A percentile compares a stretch with the other conserved stretches of the same genome.
Conservation (phyloP, 345 rosid genomes). For the Eucalyptus marginata region DNA sequence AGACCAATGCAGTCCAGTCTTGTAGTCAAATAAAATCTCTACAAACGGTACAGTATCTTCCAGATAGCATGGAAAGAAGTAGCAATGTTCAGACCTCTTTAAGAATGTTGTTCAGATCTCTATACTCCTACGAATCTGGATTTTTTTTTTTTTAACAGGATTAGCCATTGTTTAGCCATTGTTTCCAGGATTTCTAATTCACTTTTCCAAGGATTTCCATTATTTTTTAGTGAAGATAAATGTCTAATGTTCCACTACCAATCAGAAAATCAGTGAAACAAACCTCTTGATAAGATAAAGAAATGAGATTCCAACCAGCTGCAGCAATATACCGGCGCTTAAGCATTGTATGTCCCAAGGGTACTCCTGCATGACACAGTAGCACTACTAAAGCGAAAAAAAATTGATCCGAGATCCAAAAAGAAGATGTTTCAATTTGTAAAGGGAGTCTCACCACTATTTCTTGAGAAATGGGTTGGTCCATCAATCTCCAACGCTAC, state of each 20-base stretch:
- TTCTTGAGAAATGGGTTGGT: conserved; percentile 91
- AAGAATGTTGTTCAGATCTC: background rate
- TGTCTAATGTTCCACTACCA: background rate
- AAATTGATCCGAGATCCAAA: background rate
- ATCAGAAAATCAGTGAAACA: background rate
- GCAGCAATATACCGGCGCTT: conserved; percentile 66
- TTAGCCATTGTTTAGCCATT: too few relatives aligned
- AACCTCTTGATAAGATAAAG: conserved; percentile 76
- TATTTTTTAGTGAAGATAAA: background rate
- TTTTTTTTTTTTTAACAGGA: background rate
- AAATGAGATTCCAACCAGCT: conserved; percentile 82
- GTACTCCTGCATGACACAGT: conserved; percentile 40
- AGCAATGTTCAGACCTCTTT: background rate
- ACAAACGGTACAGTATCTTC: background rate
- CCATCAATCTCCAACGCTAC: conserved; percentile 92
- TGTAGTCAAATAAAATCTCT: background rate
- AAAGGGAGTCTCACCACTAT: conserved; percentile 36
- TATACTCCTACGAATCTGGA: background rate
- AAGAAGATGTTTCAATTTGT: background rate
- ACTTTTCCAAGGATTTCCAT: background rate
- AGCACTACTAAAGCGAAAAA: background rate
- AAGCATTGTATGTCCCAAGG: conserved; percentile 82
- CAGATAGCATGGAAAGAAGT: background rate
- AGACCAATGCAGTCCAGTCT: background rate
- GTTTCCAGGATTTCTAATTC: background rate